Percentiles rank a stretch among this genome's conserved stretches.
Evolutionary conservation across 371 early-diverging fungal genomes (phyloP).

Genomic region (Entomophthora muscae): DNA sequence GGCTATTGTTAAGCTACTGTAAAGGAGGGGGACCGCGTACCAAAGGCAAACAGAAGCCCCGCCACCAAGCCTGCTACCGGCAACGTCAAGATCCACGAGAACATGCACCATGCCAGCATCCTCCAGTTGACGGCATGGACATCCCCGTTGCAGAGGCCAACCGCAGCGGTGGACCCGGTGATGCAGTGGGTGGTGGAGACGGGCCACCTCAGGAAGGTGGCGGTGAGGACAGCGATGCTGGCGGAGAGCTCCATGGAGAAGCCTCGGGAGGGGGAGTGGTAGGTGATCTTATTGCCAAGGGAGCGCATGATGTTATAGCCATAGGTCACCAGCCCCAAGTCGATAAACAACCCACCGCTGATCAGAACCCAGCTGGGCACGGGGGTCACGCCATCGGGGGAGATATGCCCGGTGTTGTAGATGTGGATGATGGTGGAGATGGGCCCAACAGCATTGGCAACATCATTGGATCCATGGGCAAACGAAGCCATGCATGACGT

Average conservation of each 20-base stretch:
- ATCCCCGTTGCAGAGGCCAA: conserved; percentile 71
- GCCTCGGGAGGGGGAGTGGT: conserved; percentile 67
- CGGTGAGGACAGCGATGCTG: conserved; percentile 65
- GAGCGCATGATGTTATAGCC: conserved; percentile 56
- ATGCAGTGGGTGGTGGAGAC: conserved; percentile 83
- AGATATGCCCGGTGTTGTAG: conserved; percentile 38
- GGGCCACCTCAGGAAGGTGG: conserved; percentile 59
- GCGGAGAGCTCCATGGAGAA: conserved; percentile 71
- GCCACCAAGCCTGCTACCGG: conserved; percentile 54
- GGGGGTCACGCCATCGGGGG: conserved; percentile 25
- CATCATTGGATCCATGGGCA: conserved; percentile 80
- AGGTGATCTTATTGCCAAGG: conserved; percentile 76
- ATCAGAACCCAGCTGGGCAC: conserved; percentile 55
- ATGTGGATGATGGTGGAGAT: conserved; percentile 43
- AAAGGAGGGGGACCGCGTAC: conserved; percentile 25
- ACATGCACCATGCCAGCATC: conserved; percentile 42
- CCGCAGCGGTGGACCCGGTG: conserved; percentile 60
- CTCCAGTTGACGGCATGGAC: conserved; percentile 64
- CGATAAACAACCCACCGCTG: conserved; percentile 57
- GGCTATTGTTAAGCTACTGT: too few species aligned
- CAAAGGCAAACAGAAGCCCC: conserved; percentile 52
- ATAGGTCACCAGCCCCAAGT: conserved; percentile 49
- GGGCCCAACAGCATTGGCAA: conserved; percentile 76
- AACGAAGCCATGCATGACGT: conserved; percentile 73
- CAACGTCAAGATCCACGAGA: conserved; percentile 65